Evolutionary conservation across 768 basidiomycete species (phyloP), one percentile per base, ranked within the genome.

Genomic region (Trametes cinnabarina): DNA sequence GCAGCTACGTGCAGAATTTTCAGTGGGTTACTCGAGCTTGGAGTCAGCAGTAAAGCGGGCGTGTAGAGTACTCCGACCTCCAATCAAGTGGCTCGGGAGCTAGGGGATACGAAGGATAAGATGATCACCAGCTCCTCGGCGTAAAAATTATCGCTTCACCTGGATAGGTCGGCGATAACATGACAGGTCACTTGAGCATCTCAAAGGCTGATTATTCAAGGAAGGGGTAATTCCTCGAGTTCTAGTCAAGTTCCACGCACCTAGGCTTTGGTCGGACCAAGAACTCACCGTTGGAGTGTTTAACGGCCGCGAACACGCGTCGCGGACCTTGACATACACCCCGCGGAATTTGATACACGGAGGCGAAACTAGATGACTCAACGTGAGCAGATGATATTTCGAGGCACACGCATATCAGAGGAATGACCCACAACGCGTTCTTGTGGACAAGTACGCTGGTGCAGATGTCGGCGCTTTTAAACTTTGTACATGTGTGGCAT

Each of bases 241-340:
- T 43, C 51, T 43, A 42, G 51, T 40, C 51, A 51, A 23, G 25
- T 28, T 51, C 23, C 10, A 37, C 35, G 47, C 11, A 34, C 47
- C 41, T 19, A 32, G 12, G 47, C 32, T 35, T 40, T 37, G 35
- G 46, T 44, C 53, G 53, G 44, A n/a, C 32, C 22, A 46, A 25
- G 25, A 5, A 40, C 53, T 55, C 40, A 41, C 53, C 46, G 35
- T 25, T 22, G 49, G 48, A 39, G 49, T 40, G 49, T 23, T 50
- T 25, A 34, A 14, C 49, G 37, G 37, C 49, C 40, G 49, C 49
- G 32, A 34, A 37, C 37, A 25, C 20, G 15, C 14, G 23, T 17
- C 5, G 12, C 49, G 49, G 35, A 50, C 22, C 49, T 50, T 34
- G 40, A 26, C 37, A 11, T 12, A 22, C 37, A n/a, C 35, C 49